These are phyloP conservation scores for Serendipita sp. DNA, from an alignment of 768 basidiomycete species.

Conservation along the genomic window DNA sequence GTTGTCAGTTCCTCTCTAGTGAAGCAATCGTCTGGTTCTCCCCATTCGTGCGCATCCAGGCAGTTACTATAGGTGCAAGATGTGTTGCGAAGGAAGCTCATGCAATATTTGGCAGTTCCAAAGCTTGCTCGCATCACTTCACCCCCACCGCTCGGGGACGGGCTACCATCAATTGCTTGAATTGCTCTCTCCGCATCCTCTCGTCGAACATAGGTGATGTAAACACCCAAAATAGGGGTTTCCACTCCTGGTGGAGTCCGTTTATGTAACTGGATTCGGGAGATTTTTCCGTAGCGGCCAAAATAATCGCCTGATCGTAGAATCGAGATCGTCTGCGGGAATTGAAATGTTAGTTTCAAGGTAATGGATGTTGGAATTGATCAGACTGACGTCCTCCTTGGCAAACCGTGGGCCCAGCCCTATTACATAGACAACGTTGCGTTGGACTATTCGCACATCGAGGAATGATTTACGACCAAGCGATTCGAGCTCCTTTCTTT, in stretches of 20 bases:
- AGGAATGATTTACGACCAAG: constrained; percentile 72
- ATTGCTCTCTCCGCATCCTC: constrained; percentile 93
- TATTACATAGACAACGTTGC: constrained; percentile 89
- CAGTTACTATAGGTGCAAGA: constrained; percentile 78
- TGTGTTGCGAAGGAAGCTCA: constrained; percentile 76
- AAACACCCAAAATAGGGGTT: constrained; percentile 72
- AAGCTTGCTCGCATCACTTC: constrained; percentile 86
- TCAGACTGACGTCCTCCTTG: constrained; percentile 73
- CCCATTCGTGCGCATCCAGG: constrained; percentile 95
- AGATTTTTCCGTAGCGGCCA: constrained; percentile 96
- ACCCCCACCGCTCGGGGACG: constrained; percentile 76
- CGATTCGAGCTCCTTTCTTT: constrained; percentile 84
- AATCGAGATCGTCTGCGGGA: constrained; percentile 63
- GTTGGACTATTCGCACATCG: constrained; percentile 91
- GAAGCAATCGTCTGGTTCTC: constrained; percentile 94
- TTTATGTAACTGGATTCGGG: constrained; percentile 86
- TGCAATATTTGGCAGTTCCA: constrained; percentile 96
- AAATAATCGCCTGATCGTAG: constrained; percentile 92
- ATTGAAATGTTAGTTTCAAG: neutral
- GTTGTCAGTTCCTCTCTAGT: constrained; percentile 93
- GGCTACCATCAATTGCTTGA: constrained; percentile 77
- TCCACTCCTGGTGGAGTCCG: constrained; percentile 60
- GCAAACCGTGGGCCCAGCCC: constrained; percentile 88
- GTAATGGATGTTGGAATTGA: neutral
- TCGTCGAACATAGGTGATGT: constrained; percentile 86